Percentiles rank a stretch among this genome's conserved stretches.
Evolutionary conservation across 2,329 filamentous ascomycete genomes (phyloP).

Genomic region (Xylaria sp.): DNA sequence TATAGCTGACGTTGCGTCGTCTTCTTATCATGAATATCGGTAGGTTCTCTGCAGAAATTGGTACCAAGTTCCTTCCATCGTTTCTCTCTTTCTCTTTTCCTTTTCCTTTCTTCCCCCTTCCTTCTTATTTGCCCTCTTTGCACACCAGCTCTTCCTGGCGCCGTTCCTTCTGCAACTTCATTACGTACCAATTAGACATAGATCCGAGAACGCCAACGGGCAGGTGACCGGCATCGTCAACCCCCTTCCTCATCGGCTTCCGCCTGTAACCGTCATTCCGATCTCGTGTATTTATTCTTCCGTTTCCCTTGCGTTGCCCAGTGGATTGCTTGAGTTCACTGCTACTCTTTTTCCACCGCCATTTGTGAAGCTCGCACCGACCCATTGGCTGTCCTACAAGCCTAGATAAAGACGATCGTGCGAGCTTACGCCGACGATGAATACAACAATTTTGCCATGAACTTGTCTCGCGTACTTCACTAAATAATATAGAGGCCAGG

Average conservation of each 20-base stretch:
- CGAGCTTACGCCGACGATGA: background rate
- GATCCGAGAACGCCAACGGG: background rate
- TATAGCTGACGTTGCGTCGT: background rate
- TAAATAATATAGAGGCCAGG: constrained; percentile 13
- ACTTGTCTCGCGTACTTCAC: background rate
- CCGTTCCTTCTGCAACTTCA: background rate
- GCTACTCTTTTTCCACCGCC: too few species aligned
- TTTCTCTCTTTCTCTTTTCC: background rate
- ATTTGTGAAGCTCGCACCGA: background rate
- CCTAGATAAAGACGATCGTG: background rate
- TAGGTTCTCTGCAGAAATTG: background rate
- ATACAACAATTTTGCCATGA: constrained; percentile 20
- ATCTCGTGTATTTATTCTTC: background rate
- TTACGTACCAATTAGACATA: constrained; percentile 24
- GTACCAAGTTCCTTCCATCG: background rate
- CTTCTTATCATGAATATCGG: background rate
- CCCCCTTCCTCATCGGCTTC: constrained; percentile 9
- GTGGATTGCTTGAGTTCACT: too few species aligned
- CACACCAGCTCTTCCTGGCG: too few species aligned
- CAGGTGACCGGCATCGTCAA: constrained; percentile 18
- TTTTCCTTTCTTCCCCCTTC: background rate
- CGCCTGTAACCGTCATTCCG: constrained; percentile 5
- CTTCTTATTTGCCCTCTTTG: background rate
- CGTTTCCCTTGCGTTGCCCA: background rate
- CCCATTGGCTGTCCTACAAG: background rate